Percentiles rank a stretch among this genome's conserved stretches.
phyloP scores from a whole-genome alignment of 2,329 filamentous ascomycete genomes.

The Drechslerella coelobrocha region DNA sequence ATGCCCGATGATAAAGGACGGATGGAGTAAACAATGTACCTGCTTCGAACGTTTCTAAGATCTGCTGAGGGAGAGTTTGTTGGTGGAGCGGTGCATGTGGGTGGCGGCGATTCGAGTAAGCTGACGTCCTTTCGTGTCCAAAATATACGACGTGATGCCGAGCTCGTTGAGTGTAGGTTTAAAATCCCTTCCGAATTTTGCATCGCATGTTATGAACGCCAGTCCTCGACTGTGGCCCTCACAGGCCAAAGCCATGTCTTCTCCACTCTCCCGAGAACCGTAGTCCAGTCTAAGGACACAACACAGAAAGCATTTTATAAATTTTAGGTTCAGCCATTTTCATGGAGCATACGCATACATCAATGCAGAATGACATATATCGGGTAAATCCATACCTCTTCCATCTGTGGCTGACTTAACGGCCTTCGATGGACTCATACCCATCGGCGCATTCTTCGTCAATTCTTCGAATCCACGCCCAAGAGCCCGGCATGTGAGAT shows the following conservation, averaged over 20 bases:
- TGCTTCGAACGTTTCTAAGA: too few relatives aligned
- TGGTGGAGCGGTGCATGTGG: too few relatives aligned
- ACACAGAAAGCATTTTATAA: neutral
- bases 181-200: neutral
- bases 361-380: neutral
- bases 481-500: neutral
- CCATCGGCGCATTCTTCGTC: neutral
- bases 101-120: too few relatives aligned
- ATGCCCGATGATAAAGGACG: too few relatives aligned
- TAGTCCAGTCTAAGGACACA: neutral
- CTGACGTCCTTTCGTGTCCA: neutral
- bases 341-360: neutral
- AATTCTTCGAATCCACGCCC: neutral
- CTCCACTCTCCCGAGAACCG: neutral
- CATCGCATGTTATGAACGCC: neutral
- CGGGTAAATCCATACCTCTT: neutral
- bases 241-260: neutral
- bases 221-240: neutral
- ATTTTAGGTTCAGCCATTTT: neutral
- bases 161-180: neutral
- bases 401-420: neutral
- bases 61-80: too few relatives aligned
- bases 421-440: neutral
- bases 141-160: neutral
- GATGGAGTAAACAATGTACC: too few relatives aligned